Base-by-base conservation (phyloP, 2,329 filamentous ascomycete genomes). In the Didymella arachidicola region DNA sequence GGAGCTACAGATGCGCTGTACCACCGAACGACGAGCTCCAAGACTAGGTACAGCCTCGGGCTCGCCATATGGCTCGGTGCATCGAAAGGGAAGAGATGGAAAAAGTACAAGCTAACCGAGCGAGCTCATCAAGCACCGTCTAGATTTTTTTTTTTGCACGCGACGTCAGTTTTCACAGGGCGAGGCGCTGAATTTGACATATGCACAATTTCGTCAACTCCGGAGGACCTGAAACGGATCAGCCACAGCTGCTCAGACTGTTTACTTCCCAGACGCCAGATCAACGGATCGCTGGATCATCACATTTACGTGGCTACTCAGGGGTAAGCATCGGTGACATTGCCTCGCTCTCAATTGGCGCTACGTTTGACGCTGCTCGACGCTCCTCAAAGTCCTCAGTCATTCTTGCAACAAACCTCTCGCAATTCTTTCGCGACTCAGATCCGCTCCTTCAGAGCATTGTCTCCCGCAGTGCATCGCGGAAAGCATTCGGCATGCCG, bases 211-310 rank as follows among this genome's bases (percentile, higher is more conserved):
- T 36, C 46, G 27, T 59, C 56, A 50, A 32, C 41, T 27, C 39
- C 27, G 18, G 19, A 42, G 14, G 45, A 59, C 39, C 49, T 59
- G 56, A 59, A 59, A 59, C 50, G 22, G 50, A 59, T 54, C 45
- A 59, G 51, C 56, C 41, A 59, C 41, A 46, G 18, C 19, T 54
- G 26, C 50, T 50, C 41, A 54, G 32, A 10, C 56, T 50, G 34
- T 51, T 50, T 54, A 36, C 41, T 45, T 26, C 50, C 50, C 46
- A n/a, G 56, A 42, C 45, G 56, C 51, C 41, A 59, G 56, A 59
- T 51, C 50, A 54, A 51, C 56, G 18, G 56, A 59, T 59, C 50
- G 51, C 56, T 54, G 26, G 16, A 46, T 18, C 7, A 42, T 29
- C 36, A 29, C 41, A 39, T 30, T 41, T 46, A 50, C 50, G 46